These are phyloP conservation scores for Ophiostoma angusticollis DNA, from an alignment of 2,329 filamentous ascomycete species.

Conservation along the genomic window DNA sequence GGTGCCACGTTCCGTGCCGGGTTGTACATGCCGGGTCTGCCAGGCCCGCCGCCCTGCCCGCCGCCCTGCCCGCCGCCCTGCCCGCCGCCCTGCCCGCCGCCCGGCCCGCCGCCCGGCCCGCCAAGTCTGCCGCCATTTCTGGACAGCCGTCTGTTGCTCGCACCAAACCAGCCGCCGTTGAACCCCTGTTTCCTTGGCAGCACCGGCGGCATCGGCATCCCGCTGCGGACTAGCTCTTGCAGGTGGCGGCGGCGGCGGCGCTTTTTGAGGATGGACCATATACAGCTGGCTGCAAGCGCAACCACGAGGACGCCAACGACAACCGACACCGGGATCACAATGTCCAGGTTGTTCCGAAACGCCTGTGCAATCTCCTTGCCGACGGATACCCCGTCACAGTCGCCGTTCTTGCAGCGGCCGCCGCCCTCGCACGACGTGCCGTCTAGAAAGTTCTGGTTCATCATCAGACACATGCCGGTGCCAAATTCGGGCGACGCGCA, in stretches of 20 bases:
- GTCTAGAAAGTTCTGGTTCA: slow-evolving; percentile 88
- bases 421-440: slow-evolving; percentile 75
- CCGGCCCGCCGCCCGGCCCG: no score
- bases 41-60: no score
- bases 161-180: slow-evolving; percentile 1
- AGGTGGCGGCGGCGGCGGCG: slow-evolving; percentile 8
- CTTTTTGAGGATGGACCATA: slow-evolving; percentile 41
- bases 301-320: slow-evolving; percentile 63
- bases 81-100: no score
- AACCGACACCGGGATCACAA: slow-evolving; percentile 68
- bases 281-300: slow-evolving; percentile 57
- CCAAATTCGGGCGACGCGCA: slow-evolving; percentile 62
- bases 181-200: background rate
- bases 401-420: slow-evolving; percentile 66
- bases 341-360: slow-evolving; percentile 61
- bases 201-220: slow-evolving; percentile 4
- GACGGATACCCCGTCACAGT: slow-evolving; percentile 59
- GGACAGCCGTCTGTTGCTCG: slow-evolving; percentile 1
- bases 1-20: no score
- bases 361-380: slow-evolving; percentile 60
- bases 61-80: no score
- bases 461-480: slow-evolving; percentile 51
- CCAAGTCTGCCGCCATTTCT: no score
- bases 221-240: slow-evolving; percentile 2
- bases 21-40: no score